Base-by-base conservation (phyloP, 2,329 filamentous ascomycete genomes). In the Fusarium sp. region DNA sequence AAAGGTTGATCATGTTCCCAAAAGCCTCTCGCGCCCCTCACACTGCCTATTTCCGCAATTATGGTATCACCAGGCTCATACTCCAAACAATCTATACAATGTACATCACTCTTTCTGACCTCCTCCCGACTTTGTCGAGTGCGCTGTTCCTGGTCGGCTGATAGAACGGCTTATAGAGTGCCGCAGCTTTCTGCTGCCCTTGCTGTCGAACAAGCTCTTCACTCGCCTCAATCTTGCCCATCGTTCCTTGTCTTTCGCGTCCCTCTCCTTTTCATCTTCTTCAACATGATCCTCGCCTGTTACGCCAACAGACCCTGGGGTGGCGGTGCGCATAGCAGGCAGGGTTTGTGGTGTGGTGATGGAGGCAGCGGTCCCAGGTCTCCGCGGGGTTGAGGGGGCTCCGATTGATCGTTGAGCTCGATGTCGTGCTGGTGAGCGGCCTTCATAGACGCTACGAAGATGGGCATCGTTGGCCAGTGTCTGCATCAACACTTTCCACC, bases 151-250 rank as follows among this genome's bases (percentile, higher is more conserved):
- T 2, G 87, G 86, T 40, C 87, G 76, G 33, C 77, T 79, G 14
- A 82, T 74, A 4, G 84, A 81, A 38, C 87, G 76, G 58, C 77
- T 79, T 20, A 82, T 74, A 5, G 84, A 81, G 38, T 82, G 82
- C 64, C 82, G 84, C 62, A 87, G 80, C 79, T 88, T 91, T 79
- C 86, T 90, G 10, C 86, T 84, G 2, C 86, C 87, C 81, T 93
- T 94, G 7, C 89, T 87, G 71, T 93, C 91, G 77, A 95, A 91
- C 56, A 93, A 82, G 78, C 91, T 93, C 86, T 93, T 93, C 67
- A 95, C 91, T 67, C 90, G 88, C 76, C 91, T 88, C 72, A 95
- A 82, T 74, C 91, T 88, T n/a, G 91, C 89, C 92, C 92, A 94
- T 72, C 92, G 87, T 81, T 93, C 91, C 80, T 93, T 93, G 70